phyloP scores from a whole-genome alignment of 257 asterid genomes.

The Lantana camara region DNA sequence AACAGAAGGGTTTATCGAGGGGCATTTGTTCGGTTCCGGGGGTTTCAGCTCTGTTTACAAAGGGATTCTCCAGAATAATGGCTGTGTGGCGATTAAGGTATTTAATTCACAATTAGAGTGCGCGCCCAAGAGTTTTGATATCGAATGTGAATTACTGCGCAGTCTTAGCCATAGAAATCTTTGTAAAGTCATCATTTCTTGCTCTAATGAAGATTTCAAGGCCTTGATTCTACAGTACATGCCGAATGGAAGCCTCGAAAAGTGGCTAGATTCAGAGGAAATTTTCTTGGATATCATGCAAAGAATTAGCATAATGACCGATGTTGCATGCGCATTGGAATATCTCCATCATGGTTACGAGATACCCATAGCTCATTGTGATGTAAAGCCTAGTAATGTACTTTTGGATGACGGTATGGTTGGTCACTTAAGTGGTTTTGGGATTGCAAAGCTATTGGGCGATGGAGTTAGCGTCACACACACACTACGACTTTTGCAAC shows the following conservation, averaged over 20 bases:
- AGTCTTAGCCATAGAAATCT: slow-evolving; percentile 31
- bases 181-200: slow-evolving; percentile 27
- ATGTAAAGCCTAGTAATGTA: slow-evolving; percentile 32
- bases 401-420: slow-evolving; percentile 23
- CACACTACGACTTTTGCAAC: slow-evolving; percentile 24
- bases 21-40: slow-evolving; percentile 31
- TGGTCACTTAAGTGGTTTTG: slow-evolving; percentile 25
- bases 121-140: slow-evolving; percentile 24
- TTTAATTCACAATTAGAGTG: too few relatives aligned
- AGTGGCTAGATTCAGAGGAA: slow-evolving; percentile 26
- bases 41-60: too few relatives aligned
- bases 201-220: slow-evolving; percentile 31
- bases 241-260: slow-evolving; percentile 35
- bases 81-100: too few relatives aligned
- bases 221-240: slow-evolving; percentile 32
- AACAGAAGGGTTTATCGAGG: slow-evolving; percentile 17
- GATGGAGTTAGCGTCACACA: slow-evolving; percentile 11
- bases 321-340: slow-evolving; percentile 27
- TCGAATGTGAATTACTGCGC: slow-evolving; percentile 28
- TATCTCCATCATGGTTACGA: slow-evolving; percentile 33
- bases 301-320: slow-evolving; percentile 25
- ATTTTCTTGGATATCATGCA: slow-evolving; percentile 18
- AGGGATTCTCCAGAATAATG: too few relatives aligned
- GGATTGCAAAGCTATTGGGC: slow-evolving; percentile 26
- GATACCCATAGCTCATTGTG: slow-evolving; percentile 23